Evolutionary conservation across 2,329 filamentous ascomycete species (phyloP), one percentile per base, ranked within the genome.

Genomic region (Fusarium clavum): DNA sequence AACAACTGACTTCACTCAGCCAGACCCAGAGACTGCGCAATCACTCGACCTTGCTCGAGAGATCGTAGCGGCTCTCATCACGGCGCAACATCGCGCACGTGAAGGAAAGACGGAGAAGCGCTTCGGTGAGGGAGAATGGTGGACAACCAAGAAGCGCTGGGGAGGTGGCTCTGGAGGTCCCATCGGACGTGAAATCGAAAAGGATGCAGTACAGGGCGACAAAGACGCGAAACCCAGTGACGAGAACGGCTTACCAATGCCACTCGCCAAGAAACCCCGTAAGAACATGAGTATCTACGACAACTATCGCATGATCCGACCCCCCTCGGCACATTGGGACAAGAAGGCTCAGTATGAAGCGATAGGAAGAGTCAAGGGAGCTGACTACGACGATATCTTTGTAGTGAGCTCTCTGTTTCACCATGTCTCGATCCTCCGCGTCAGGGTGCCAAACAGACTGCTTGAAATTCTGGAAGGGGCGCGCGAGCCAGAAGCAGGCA

Each of bases 51-150:
- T 91, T 24, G 86, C 86, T 1, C 83, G 88, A 34, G 90, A 91
- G 75, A 76, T 91, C 0, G 80, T 89, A 29, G 87, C 88, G 6
- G 85, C 87, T 0, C 80, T 92, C 6, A 81, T 90, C 48, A 88
- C 88, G 10, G 89, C 89, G 0, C 90, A 92, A 75, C 88, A 91
- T 67, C 86, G 89, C 20, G 83, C 85, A 13, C 86, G 89, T 16
- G 84, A 90, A 69, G 86, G 86, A 32, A 86, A 83, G 60, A 78
- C 78, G 0, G 89, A 91, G 77, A 82, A 81, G 53, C 82, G 86
- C 1, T 84, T 89, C 59, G 89, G 88, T 3, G 83, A 88, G 56
- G 85, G 82, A 20, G 80, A 85, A 64, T 91, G 89, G 89, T 91
- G 89, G 89, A 83, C 87, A 1, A 84, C 83, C 10, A 84, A 83